Conservation (phyloP, 306 rosid genomes). For the Crataegus laevigata region DNA sequence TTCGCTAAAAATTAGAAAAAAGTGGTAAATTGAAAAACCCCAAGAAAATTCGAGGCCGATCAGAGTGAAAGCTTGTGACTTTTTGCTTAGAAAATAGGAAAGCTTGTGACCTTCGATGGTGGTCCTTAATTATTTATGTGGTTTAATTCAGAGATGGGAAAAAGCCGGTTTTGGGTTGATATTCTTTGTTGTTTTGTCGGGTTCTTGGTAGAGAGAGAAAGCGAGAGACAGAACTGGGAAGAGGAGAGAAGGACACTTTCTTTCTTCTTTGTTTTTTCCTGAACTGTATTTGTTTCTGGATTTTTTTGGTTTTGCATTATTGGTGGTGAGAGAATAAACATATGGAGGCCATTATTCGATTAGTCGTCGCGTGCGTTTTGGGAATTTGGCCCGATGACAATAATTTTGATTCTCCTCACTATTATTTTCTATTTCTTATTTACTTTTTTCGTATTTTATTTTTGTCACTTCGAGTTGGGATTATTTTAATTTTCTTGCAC, state of each 20-base stretch:
- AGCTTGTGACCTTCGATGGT: neutral
- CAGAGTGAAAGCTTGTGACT: neutral
- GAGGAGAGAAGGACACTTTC: neutral
- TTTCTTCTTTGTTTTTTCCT: too few species aligned
- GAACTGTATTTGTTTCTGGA: neutral
- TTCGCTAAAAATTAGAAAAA: neutral
- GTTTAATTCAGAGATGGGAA: too few species aligned
- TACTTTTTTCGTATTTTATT: neutral
- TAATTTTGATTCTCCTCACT: too few species aligned
- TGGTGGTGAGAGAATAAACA: neutral
- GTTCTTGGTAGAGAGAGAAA: neutral
- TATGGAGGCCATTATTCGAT: neutral
- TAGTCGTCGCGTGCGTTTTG: neutral
- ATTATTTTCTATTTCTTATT: too few species aligned
- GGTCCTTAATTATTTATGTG: too few species aligned
- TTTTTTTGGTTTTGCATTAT: neutral
- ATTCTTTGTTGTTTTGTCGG: neutral
- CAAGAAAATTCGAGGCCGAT: neutral
- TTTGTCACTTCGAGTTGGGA: neutral
- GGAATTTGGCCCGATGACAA: neutral
- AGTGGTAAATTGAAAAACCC: neutral
- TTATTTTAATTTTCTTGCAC: neutral
- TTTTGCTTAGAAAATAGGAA: neutral
- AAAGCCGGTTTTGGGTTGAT: neutral
- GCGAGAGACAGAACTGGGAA: neutral